Conservation (phyloP, 352 stramenopile genomes). For the Globisporangium cylindrosporum region DNA sequence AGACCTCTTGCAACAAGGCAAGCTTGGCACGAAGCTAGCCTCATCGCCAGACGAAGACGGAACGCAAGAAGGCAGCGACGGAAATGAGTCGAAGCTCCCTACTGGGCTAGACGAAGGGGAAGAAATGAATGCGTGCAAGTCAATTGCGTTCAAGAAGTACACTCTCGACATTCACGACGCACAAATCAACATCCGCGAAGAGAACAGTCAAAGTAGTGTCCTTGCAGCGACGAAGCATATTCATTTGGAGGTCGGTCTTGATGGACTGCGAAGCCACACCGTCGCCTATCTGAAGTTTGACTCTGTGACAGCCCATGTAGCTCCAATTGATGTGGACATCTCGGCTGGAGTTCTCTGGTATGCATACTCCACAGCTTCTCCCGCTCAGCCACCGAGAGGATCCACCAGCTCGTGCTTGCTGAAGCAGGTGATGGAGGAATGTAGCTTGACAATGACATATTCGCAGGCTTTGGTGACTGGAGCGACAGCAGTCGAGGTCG, state of each 20-base stretch:
- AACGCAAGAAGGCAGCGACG: slow-evolving; percentile 12
- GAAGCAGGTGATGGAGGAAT: slow-evolving; percentile 81
- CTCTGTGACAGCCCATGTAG: slow-evolving; percentile 65
- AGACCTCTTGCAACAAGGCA: slow-evolving; percentile 73
- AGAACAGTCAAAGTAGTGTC: slow-evolving; percentile 60
- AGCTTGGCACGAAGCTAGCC: slow-evolving; percentile 44
- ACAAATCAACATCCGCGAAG: slow-evolving; percentile 78
- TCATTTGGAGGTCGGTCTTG: slow-evolving; percentile 65
- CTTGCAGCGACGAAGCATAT: slow-evolving; percentile 75
- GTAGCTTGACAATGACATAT: slow-evolving; percentile 58
- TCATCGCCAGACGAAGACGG: slow-evolving; percentile 17
- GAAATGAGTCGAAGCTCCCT: slow-evolving; percentile 11
- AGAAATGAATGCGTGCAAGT: slow-evolving; percentile 21
- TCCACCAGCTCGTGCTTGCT: slow-evolving; percentile 35
- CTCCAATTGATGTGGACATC: slow-evolving; percentile 77
- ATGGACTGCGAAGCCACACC: slow-evolving; percentile 37
- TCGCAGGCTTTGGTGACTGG: slow-evolving; percentile 38
- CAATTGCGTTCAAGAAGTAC: slow-evolving; percentile 65
- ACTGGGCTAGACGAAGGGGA: slow-evolving; percentile 7
- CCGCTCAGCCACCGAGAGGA: slow-evolving; percentile 4
- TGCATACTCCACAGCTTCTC: slow-evolving; percentile 24
- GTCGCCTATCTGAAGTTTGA: slow-evolving; percentile 65
- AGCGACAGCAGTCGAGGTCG: slow-evolving; percentile 48
- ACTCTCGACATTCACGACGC: slow-evolving; percentile 73
- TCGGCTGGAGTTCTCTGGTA: slow-evolving; percentile 73